Conservation (phyloP, 805 yeast species). For the Kluyveromyces starmeri region DNA sequence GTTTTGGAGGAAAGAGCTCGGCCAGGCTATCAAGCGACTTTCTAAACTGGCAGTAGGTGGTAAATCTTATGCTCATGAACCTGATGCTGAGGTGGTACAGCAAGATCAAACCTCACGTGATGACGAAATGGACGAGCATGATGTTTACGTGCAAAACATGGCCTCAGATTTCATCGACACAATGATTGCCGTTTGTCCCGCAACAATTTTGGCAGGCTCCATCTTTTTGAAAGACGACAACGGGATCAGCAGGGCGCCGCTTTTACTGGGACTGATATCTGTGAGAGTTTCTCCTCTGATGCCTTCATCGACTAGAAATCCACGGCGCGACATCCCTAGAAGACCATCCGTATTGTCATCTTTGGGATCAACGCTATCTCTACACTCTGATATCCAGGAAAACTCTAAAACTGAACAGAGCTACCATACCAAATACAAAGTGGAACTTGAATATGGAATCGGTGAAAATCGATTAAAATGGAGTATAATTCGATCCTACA, state of each 20-base stretch:
- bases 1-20: constrained; percentile 25
- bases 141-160: constrained; percentile 18
- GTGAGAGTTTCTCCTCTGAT: constrained; percentile 45
- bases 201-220: constrained; percentile 65
- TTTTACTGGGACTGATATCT: constrained; percentile 64
- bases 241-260: constrained; percentile 72
- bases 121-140: constrained; percentile 8
- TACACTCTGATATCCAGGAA: not conserved
- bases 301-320: constrained; percentile 34
- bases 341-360: not conserved
- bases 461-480: constrained; percentile 72
- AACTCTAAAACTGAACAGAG: constrained; percentile 1
- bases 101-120: constrained; percentile 1
- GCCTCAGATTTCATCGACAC: constrained; percentile 42
- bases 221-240: constrained; percentile 68
- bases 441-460: constrained; percentile 86
- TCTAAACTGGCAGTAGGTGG: constrained; percentile 13
- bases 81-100: constrained; percentile 1
- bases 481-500: constrained; percentile 64
- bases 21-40: constrained; percentile 20
- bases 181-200: constrained; percentile 60
- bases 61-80: constrained; percentile 4
- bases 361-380: not conserved
- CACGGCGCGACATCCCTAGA: not conserved
- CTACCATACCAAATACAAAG: constrained; percentile 38